These are phyloP conservation scores for Ulmus americana DNA, from an alignment of 331 rosid genomes.

Conservation along the genomic window DNA sequence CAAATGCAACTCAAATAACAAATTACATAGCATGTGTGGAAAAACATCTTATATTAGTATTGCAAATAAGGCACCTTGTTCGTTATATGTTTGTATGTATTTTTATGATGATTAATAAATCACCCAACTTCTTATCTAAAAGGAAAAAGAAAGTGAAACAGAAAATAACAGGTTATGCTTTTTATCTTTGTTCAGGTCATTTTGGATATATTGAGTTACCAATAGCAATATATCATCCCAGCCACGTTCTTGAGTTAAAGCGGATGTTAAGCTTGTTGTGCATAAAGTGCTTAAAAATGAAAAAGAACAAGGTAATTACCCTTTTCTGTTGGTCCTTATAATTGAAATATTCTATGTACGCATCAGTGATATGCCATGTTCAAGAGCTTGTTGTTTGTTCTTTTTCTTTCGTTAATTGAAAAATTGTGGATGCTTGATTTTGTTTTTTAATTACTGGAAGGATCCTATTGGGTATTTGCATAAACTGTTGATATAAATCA, in stretches of 20 bases:
- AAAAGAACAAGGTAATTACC: conserved; percentile 62
- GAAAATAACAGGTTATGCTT: conserved; percentile 4
- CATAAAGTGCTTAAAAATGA: conserved; percentile 63
- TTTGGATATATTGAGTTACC: conserved; percentile 86
- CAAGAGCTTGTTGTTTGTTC: conserved; percentile 1
- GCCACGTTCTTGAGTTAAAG: conserved; percentile 66
- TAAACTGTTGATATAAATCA: background rate
- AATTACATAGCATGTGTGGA: background rate
- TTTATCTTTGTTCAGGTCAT: conserved; percentile 59
- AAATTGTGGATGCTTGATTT: background rate
- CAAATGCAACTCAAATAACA: background rate
- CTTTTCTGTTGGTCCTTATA: background rate
- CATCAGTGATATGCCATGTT: background rate
- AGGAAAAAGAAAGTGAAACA: too few species aligned
- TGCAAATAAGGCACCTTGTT: too few species aligned
- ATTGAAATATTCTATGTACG: background rate
- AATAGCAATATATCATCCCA: conserved; percentile 80
- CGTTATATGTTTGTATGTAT: too few species aligned
- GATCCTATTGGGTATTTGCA: background rate
- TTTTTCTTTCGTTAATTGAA: background rate
- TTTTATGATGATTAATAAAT: too few species aligned
- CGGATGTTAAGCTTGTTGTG: conserved; percentile 62
- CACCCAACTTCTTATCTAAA: too few species aligned
- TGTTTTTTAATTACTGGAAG: background rate
- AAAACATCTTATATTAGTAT: background rate